Conservation (phyloP, 1,284 basidiomycete genomes). For the Cutaneotrichosporon spelunceum region DNA sequence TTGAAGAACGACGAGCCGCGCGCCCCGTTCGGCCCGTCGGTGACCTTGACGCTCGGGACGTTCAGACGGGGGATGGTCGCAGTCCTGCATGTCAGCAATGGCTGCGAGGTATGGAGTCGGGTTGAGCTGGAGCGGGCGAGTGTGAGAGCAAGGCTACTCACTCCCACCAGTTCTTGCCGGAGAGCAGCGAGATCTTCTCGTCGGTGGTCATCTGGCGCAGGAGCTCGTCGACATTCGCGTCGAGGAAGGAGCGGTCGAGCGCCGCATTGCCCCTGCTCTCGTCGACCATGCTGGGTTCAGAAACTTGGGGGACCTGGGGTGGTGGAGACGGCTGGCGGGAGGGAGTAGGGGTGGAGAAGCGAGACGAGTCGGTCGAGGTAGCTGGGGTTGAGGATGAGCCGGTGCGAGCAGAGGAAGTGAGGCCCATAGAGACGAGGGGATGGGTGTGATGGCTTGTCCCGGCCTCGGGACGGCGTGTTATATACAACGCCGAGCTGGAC, state of each 20-base stretch:
- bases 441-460: no score
- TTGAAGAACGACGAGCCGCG: conserved; percentile 32
- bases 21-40: conserved; percentile 36
- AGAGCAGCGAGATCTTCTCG: conserved; percentile 42
- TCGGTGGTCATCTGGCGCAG: conserved; percentile 17
- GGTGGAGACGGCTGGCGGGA: background rate
- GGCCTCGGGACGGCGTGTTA: background rate
- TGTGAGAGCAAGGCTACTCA: conserved; percentile 22
- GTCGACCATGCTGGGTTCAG: background rate
- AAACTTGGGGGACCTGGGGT: background rate
- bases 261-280: conserved; percentile 4
- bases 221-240: conserved; percentile 14
- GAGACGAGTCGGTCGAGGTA: background rate
- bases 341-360: background rate
- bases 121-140: no score
- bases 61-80: conserved; percentile 36
- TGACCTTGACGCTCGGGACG: conserved; percentile 38
- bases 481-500: background rate
- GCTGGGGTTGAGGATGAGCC: no score
- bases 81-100: conserved; percentile 1
- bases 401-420: no score
- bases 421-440: no score
- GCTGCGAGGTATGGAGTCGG: no score
- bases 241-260: conserved; percentile 24
- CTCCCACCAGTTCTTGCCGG: conserved; percentile 41